Conservation (phyloP, 1,139 yeast genomes). For the Hemisphaericaspora lyxosophila region DNA sequence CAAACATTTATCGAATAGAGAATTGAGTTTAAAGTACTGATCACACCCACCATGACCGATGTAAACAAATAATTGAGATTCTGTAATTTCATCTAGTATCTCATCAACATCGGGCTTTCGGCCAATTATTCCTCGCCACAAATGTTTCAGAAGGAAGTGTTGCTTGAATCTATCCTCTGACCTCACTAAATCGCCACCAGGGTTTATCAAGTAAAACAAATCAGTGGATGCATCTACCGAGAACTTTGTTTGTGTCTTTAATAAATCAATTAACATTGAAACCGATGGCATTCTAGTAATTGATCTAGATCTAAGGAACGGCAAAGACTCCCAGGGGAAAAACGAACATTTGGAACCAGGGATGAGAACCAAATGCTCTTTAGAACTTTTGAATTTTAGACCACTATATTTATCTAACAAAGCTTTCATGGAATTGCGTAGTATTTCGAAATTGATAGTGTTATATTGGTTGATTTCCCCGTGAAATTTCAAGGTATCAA, state of each 20-base stretch:
- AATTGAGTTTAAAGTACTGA: slow-evolving; percentile 56
- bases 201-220: slow-evolving; percentile 69
- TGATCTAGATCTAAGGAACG: slow-evolving; percentile 51
- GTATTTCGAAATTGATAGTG: slow-evolving; percentile 58
- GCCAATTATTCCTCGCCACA: slow-evolving; percentile 61
- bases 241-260: slow-evolving; percentile 22
- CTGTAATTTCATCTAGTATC: slow-evolving; percentile 32
- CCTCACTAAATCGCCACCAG: slow-evolving; percentile 70
- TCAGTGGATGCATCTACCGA: slow-evolving; percentile 8
- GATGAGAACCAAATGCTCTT: slow-evolving; percentile 64
- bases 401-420: slow-evolving; percentile 43
- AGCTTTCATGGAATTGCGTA: slow-evolving; percentile 29
- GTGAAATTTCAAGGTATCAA: slow-evolving; percentile 60
- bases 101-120: slow-evolving; percentile 56
- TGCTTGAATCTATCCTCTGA: slow-evolving; percentile 65
- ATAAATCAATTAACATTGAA: slow-evolving; percentile 40
- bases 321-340: slow-evolving; percentile 89
- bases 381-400: slow-evolving; percentile 9
- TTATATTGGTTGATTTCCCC: slow-evolving; percentile 67
- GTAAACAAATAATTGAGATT: slow-evolving; percentile 63
- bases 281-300: slow-evolving; percentile 79
- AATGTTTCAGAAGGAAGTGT: slow-evolving; percentile 33
- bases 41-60: slow-evolving; percentile 97
- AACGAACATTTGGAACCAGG: slow-evolving; percentile 62
- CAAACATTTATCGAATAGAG: slow-evolving; percentile 25